Evolutionary conservation across 2,329 filamentous ascomycete genomes (phyloP), one percentile per base, ranked within the genome.

Genomic region (Rhexocercosporidium sp.): DNA sequence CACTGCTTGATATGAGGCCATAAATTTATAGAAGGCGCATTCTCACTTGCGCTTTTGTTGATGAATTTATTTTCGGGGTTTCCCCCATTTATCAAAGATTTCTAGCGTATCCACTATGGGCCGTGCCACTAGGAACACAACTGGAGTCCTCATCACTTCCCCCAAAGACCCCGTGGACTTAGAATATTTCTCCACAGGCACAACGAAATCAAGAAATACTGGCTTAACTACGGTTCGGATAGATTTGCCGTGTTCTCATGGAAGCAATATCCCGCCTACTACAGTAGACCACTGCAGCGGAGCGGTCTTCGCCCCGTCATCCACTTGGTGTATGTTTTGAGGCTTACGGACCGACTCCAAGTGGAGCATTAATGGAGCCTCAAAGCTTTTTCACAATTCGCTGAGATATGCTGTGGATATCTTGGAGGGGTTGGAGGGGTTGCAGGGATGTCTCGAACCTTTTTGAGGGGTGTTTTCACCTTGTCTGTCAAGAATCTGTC

Each of bases 361-460:
- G 31, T 57, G 53, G 53, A 57, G 31, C 31, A 57, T 39, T 57
- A 37, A 57, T 57, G 53, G 53, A 57, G 34, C 53, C 34, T 41
- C 34, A 37, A 57, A 57, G 25, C 31, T 20, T 37, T 39, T 27
- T 57, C 25, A 34, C 31, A 39, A 41, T 3, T 31, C 31, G 11
- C 18, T 14, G 3, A 37, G 53, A 57, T 57, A 41, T 3, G 22
- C 11, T 22, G 53, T 57, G 53, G 53, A 41, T 57, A 16, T 39
- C 12, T 25, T 41, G n/a, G 53, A 57, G 12, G 53, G 31, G 31
- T 25, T 25, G 34, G 6, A 57, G 34, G 31, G 31, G n/a, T 25
- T 57, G 34, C 2, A 57, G 34, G 31, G 31, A 12, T 25, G 39
- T 16, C 9, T 20, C 8, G 31, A 37, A 22, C 31, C 29, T 37